Percentiles rank a stretch among this genome's conserved stretches.
Conservation (phyloP, 2,329 filamentous ascomycete genomes). For the Aspergillus vadensis region DNA sequence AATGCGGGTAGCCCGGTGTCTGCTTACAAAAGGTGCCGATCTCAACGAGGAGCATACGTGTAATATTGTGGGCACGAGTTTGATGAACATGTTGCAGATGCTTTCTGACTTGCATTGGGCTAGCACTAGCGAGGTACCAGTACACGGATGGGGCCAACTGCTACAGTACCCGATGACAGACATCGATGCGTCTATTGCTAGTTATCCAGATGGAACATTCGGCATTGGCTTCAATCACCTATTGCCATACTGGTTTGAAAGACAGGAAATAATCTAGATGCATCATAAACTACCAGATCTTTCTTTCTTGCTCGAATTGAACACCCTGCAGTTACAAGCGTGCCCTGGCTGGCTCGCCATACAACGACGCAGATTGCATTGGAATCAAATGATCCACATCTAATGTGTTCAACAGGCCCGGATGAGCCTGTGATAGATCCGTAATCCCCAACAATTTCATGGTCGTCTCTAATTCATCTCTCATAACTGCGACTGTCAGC, state of each 20-base stretch:
- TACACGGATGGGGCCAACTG: too few species aligned
- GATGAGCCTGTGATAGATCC: constrained; percentile 10
- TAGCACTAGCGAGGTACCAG: too few species aligned
- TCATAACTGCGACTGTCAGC: constrained; percentile 7
- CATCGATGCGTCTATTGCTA: too few species aligned
- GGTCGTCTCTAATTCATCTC: constrained; percentile 11
- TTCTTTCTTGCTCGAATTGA: background rate
- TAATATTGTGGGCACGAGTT: too few species aligned
- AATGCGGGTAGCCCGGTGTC: background rate
- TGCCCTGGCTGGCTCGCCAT: background rate
- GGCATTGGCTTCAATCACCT: background rate
- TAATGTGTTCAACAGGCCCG: constrained; percentile 9
- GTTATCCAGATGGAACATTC: too few species aligned
- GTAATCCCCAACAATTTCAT: constrained; percentile 15
- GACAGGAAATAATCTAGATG: background rate
- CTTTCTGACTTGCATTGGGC: too few species aligned
- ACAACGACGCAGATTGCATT: background rate
- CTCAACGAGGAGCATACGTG: constrained; percentile 1
- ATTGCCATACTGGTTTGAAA: too few species aligned
- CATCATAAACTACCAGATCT: background rate
- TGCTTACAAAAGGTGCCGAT: background rate
- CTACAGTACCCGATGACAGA: too few species aligned
- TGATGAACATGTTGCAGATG: too few species aligned
- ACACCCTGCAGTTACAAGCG: background rate
- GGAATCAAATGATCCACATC: constrained; percentile 13